Evolutionary conservation across 768 basidiomycete genomes (phyloP).

Genomic region (Omphalotus guepiniiformis): DNA sequence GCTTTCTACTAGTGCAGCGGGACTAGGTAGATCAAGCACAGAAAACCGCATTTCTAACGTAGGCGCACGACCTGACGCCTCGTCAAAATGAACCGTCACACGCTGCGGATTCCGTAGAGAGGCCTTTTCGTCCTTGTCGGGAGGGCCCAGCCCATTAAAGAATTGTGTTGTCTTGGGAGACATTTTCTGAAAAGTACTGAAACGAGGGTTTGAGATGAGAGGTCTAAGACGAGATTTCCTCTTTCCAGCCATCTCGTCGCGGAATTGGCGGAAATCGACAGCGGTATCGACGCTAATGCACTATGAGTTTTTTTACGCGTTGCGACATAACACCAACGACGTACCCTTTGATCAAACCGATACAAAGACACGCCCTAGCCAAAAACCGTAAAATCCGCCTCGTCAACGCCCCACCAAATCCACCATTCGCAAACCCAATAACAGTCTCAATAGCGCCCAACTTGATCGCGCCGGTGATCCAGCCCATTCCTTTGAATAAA

Average conservation of each 20-base stretch:
- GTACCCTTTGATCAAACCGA: slow-evolving; percentile 69
- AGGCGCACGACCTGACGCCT: slow-evolving; percentile 35
- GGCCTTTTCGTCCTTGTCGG: background rate
- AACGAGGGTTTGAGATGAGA: slow-evolving; percentile 52
- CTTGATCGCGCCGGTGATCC: slow-evolving; percentile 59
- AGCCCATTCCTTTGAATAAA: slow-evolving; percentile 57
- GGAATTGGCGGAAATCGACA: slow-evolving; percentile 50
- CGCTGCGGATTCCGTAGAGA: slow-evolving; percentile 25
- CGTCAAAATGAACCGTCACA: slow-evolving; percentile 44
- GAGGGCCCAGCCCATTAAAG: background rate
- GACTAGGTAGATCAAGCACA: slow-evolving; percentile 36
- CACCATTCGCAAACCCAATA: slow-evolving; percentile 53
- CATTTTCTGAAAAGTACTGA: slow-evolving; percentile 52
- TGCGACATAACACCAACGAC: slow-evolving; percentile 15
- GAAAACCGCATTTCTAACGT: slow-evolving; percentile 56
- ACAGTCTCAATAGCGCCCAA: slow-evolving; percentile 63
- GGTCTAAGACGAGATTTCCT: slow-evolving; percentile 37
- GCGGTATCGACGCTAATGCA: slow-evolving; percentile 34
- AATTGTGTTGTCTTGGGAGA: slow-evolving; percentile 41
- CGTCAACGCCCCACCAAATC: slow-evolving; percentile 49
- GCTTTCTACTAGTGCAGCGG: slow-evolving; percentile 22
- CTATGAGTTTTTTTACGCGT: background rate
- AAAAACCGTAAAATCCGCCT: slow-evolving; percentile 57
- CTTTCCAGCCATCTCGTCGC: slow-evolving; percentile 30
- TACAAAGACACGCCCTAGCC: slow-evolving; percentile 48